These are phyloP conservation scores for Wallacemonas sp. DNA, from an alignment of 208 protist genomes.

Conservation along the genomic window DNA sequence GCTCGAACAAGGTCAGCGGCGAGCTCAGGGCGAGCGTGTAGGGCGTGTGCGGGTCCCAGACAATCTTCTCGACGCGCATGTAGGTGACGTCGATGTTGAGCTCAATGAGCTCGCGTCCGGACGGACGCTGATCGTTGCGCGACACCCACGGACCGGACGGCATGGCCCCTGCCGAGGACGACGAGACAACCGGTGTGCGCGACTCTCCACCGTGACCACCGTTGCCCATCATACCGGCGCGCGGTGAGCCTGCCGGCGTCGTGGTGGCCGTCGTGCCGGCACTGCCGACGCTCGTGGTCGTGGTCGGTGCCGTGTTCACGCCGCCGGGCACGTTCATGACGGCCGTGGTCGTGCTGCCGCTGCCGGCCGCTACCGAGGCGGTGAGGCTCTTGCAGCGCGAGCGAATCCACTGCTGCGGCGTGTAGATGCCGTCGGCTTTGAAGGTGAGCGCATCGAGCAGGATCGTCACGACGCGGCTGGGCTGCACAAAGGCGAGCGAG, in stretches of 20 bases:
- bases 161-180: background rate
- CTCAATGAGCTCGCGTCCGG: conserved; percentile 66
- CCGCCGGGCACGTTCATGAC: conserved; percentile 35
- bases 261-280: background rate
- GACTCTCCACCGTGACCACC: background rate
- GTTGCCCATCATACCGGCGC: background rate
- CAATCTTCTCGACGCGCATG: conserved; percentile 69
- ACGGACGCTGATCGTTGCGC: conserved; percentile 23
- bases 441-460: conserved; percentile 73
- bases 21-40: conserved; percentile 87
- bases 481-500: conserved; percentile 79
- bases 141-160: conserved; percentile 13
- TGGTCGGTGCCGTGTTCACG: conserved; percentile 23
- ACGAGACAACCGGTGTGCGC: background rate
- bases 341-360: conserved; percentile 43
- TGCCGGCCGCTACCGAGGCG: conserved; percentile 42
- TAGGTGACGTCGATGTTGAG: conserved; percentile 71
- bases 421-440: conserved; percentile 58
- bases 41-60: conserved; percentile 83
- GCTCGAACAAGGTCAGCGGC: conserved; percentile 72
- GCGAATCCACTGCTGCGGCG: conserved; percentile 72
- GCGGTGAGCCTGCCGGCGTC: background rate
- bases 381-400: conserved; percentile 48
- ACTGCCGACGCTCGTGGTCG: conserved; percentile 25
- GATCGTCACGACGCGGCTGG: conserved; percentile 61